Conservation (phyloP, 1,139 yeast genomes). For the Suzukiozyma palmioleophila region DNA sequence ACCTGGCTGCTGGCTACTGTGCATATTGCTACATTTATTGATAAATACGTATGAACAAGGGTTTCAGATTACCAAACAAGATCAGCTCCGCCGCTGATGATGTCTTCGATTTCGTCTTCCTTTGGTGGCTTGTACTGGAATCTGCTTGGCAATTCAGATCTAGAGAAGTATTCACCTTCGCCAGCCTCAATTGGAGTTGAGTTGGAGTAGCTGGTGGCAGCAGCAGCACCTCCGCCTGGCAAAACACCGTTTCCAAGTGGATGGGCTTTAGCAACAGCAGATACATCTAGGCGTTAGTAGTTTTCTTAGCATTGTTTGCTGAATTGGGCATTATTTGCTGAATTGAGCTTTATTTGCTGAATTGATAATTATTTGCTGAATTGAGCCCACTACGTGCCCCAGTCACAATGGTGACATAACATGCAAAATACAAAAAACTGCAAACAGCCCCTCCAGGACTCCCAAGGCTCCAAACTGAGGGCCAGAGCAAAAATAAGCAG, state of each 20-base stretch:
- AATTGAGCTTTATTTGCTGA: too few species aligned
- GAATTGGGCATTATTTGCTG: too few species aligned
- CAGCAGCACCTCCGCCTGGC: conserved; percentile 34
- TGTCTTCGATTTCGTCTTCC: conserved; percentile 66
- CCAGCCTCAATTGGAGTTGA: conserved; percentile 35
- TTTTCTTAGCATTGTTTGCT: not conserved
- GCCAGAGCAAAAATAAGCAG: too few species aligned
- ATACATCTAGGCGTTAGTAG: conserved; percentile 21
- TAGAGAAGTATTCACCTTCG: conserved; percentile 50
- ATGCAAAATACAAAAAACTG: too few species aligned
- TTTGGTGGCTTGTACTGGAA: conserved; percentile 62
- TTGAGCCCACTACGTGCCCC: too few species aligned
- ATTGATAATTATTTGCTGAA: too few species aligned
- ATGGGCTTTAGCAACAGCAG: conserved; percentile 31
- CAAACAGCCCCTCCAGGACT: too few species aligned
- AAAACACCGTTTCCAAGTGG: conserved; percentile 48
- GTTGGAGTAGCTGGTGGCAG: conserved; percentile 17
- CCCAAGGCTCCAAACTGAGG: too few species aligned
- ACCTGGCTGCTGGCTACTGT: too few species aligned
- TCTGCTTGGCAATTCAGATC: conserved; percentile 64
- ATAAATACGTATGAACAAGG: not conserved
- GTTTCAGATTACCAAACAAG: conserved; percentile 24
- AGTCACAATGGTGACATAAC: too few species aligned
- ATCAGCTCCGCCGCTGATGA: conserved; percentile 76
- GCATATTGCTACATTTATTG: too few species aligned